Evolutionary conservation across 306 rosid genomes (phyloP).

Genomic region (Vigna hirtella): DNA sequence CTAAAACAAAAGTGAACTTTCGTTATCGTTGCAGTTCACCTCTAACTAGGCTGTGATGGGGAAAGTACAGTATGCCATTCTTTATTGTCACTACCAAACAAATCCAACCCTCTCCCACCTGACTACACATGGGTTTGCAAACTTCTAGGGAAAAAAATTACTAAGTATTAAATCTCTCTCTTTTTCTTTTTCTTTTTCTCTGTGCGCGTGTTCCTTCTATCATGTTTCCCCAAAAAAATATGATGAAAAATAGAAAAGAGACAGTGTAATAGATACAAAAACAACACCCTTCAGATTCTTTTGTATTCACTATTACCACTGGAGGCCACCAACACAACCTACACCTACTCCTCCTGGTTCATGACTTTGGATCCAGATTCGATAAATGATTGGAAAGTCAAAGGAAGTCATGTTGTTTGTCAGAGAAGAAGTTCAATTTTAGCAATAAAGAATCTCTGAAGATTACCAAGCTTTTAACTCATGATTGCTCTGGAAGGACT

Average conservation of each 20-base stretch:
- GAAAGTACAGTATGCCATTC: not conserved
- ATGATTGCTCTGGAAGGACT: constrained; percentile 52
- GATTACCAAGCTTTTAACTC: constrained; percentile 43
- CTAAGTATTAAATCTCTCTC: constrained; percentile 31
- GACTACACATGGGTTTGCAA: constrained; percentile 52
- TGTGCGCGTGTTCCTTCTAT: constrained; percentile 20
- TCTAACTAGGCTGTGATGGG: not conserved
- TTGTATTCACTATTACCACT: not conserved
- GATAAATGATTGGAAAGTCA: constrained; percentile 17
- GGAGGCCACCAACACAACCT: not conserved
- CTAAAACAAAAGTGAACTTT: constrained; percentile 17
- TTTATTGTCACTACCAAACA: constrained; percentile 54
- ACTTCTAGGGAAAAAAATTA: constrained; percentile 29
- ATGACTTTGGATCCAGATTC: constrained; percentile 24
- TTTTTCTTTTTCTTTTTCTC: not conserved
- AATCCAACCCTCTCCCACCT: constrained; percentile 55
- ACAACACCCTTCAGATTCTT: constrained; percentile 1
- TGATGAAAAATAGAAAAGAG: not conserved
- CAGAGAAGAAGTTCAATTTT: constrained; percentile 3
- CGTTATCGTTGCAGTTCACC: constrained; percentile 30
- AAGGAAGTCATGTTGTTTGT: constrained; percentile 8
- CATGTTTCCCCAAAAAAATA: constrained; percentile 22
- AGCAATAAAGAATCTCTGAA: constrained; percentile 20
- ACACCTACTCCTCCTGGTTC: constrained; percentile 3
- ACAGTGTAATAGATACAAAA: constrained; percentile 24